Base-by-base conservation (phyloP, 1,284 basidiomycete genomes). In the Irpex sp. region DNA sequence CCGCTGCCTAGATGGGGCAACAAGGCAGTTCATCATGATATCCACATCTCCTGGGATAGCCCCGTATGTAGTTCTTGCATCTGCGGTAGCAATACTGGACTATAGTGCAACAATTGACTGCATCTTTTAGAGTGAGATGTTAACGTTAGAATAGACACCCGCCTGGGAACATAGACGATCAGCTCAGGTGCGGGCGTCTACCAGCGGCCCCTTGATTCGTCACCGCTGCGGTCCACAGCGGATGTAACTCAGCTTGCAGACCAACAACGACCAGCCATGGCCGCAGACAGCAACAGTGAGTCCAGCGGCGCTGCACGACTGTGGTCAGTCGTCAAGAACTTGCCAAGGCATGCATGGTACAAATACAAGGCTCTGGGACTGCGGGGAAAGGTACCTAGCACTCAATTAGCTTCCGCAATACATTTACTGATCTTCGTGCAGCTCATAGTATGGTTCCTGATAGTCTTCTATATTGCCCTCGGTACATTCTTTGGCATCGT, bases 401-500 rank as follows among this genome's bases (percentile, higher is more conserved):
- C 8, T 36, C 60, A 31, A 33, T 54, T 60, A 31, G 33, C 19
- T 59, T 57, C 6, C 5, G 15, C n/a, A 31, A 51, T 13, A 56
- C 9, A 60, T 46, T 63, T 5, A 35, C 21, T 33, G n/a, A n/a
- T 33, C 57, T 17, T 50, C 33, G 21, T 59, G n/a, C 55, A 79
- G 77, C 61, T 77, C 43, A 67, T 83, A 57, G 72, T 86, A 33
- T 82, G 78, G 77, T 74, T 76, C 36, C 70, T 83, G 43, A 61
- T 76, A 0, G 60, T 79, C 9, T 81, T 86, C 70, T 81, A 86
- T 65, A 71, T 80, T 36, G 71, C 71, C 37, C 64, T 84, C 19
- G 75, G 76, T 66, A 70, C 71, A n/a, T 69, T 76, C 59, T 74
- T 92, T 62, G 68, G 85, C 57, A 63, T 85, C 57, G 74, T 89